Evolutionary conservation across 169 alveolate genomes (phyloP).

Genomic region (Plasmodium cynomolgi): DNA sequence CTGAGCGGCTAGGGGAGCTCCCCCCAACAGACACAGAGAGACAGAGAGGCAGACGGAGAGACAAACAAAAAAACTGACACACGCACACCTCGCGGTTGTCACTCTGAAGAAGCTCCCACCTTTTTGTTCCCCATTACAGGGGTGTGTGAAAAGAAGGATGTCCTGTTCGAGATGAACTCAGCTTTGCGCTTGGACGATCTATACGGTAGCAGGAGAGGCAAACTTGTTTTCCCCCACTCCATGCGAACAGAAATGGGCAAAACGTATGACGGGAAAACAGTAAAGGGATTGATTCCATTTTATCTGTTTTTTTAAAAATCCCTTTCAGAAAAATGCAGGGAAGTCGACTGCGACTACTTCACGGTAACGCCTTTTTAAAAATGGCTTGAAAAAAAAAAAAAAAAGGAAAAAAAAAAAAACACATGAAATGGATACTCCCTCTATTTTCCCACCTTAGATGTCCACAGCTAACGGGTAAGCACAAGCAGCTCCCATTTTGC

Average conservation of each 20-base stretch:
- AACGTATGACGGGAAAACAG: not conserved
- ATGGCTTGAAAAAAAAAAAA: not conserved
- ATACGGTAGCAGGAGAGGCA: conserved; percentile 31
- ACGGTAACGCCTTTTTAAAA: conserved; percentile 35
- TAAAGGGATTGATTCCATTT: not conserved
- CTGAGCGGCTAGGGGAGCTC: not conserved
- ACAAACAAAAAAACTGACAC: too few relatives aligned
- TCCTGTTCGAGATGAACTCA: conserved; percentile 49
- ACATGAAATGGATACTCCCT: not conserved
- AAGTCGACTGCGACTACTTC: conserved; percentile 60
- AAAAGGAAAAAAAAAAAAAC: not conserved
- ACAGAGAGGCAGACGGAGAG: too few relatives aligned
- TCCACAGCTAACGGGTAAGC: conserved; percentile 75
- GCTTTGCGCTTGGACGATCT: conserved; percentile 53
- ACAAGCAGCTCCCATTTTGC: not conserved
- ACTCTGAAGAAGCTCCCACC: not conserved
- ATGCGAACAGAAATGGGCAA: not conserved
- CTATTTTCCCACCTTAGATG: conserved; percentile 32
- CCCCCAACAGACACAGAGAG: not conserved
- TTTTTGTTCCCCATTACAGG: conserved; percentile 37
- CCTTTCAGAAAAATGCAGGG: conserved; percentile 57
- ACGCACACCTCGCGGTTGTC: not conserved
- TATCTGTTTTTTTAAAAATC: conserved; percentile 8
- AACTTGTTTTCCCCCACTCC: not conserved
- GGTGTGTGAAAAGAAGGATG: conserved; percentile 65